These are phyloP conservation scores for Berkeleyomyces rouxiae DNA, from an alignment of 2,329 filamentous ascomycete genomes.

Conservation along the genomic window DNA sequence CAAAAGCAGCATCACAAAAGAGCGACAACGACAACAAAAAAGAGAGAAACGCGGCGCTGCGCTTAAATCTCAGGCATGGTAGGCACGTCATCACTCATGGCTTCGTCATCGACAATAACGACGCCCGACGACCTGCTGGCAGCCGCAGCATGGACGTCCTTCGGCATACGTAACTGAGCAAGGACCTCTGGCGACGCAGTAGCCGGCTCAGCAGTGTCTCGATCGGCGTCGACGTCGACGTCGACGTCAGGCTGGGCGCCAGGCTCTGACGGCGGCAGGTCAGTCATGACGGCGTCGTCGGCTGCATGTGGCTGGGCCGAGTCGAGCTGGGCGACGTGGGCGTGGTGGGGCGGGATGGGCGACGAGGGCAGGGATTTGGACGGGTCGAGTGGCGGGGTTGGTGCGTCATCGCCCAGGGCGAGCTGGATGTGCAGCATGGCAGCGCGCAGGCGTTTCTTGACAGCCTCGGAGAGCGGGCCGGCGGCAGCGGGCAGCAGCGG, in stretches of 20 bases:
- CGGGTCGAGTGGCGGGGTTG: constrained; percentile 6
- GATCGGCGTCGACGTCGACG: not conserved
- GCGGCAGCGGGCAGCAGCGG: constrained; percentile 23
- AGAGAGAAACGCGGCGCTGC: not conserved
- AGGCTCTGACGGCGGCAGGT: constrained; percentile 5
- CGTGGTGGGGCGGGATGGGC: not conserved
- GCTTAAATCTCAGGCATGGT: constrained; percentile 1
- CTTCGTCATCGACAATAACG: constrained; percentile 5
- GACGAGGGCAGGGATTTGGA: constrained; percentile 5
- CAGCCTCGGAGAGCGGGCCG: constrained; percentile 25
- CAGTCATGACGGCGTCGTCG: constrained; percentile 1
- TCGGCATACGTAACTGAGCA: not conserved
- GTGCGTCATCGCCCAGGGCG: constrained; percentile 8
- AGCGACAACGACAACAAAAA: not conserved
- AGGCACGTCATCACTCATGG: constrained; percentile 6
- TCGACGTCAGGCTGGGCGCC: not conserved
- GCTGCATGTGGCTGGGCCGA: not conserved
- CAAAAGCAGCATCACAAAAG: no score
- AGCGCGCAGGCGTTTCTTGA: constrained; percentile 30
- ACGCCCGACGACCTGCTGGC: not conserved
- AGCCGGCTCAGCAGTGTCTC: not conserved
- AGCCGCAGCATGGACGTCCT: not conserved
- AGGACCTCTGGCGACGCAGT: constrained; percentile 2
- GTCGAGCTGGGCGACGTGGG: not conserved
- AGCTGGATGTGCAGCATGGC: constrained; percentile 10